Percentiles rank a stretch among this genome's conserved stretches.
Evolutionary conservation across 208 protist species (phyloP).

Genomic region (Porcisia hertigi): DNA sequence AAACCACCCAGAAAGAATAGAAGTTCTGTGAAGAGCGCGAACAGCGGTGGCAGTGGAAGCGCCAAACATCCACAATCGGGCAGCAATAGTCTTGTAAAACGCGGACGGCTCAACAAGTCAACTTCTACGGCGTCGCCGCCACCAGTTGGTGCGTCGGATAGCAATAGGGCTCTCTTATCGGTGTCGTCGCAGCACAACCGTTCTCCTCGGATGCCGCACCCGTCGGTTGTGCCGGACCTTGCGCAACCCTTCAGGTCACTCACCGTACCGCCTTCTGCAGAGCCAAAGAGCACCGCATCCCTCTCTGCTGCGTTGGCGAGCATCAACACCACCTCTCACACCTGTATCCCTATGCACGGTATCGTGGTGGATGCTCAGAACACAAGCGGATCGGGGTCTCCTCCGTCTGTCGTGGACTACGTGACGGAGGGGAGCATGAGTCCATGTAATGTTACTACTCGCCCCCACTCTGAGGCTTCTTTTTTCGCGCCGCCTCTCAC

Average conservation of each 20-base stretch:
- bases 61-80: constrained; percentile 13
- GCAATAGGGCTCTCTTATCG: neutral
- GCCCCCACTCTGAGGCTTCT: neutral
- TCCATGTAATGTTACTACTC: neutral
- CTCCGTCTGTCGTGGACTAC: constrained; percentile 1
- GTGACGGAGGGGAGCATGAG: constrained; percentile 16
- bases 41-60: neutral
- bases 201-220: neutral
- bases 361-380: constrained; percentile 21
- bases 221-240: neutral
- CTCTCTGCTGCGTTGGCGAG: constrained; percentile 10
- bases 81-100: constrained; percentile 5
- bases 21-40: constrained; percentile 15
- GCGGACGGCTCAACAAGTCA: constrained; percentile 1
- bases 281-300: neutral
- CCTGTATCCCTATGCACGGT: constrained; percentile 1
- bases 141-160: neutral
- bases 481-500: constrained; percentile 16
- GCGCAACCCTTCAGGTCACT: neutral
- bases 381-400: constrained; percentile 13
- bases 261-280: neutral
- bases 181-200: neutral
- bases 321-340: neutral
- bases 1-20: constrained; percentile 26
- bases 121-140: constrained; percentile 6